Conservation (phyloP, 2,329 filamentous ascomycete genomes). For the Cordyceps tenuipes region DNA sequence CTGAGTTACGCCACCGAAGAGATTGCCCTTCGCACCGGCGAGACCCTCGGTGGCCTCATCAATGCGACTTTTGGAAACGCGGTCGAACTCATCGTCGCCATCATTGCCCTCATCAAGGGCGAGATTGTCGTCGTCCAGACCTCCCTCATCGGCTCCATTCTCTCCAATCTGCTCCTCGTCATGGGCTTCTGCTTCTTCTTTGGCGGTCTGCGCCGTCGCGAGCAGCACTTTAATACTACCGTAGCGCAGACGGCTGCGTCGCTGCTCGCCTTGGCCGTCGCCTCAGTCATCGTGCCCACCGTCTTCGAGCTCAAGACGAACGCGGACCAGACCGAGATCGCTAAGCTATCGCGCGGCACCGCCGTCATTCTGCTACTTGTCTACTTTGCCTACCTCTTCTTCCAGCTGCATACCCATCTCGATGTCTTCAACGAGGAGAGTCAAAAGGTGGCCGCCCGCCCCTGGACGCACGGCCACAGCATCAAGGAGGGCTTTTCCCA, state of each 20-base stretch:
- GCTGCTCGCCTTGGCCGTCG: conserved; percentile 69
- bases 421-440: conserved; percentile 72
- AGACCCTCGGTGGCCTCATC: conserved; percentile 78
- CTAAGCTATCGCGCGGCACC: conserved; percentile 61
- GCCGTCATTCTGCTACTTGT: conserved; percentile 74
- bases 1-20: conserved; percentile 87
- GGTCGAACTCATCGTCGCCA: conserved; percentile 79
- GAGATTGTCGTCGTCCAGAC: conserved; percentile 85
- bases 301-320: conserved; percentile 58
- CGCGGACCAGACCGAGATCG: conserved; percentile 41
- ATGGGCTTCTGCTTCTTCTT: conserved; percentile 91
- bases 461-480: conserved; percentile 30
- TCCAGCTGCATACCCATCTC: conserved; percentile 82
- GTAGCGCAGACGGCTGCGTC: conserved; percentile 86
- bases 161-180: conserved; percentile 83
- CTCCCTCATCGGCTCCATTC: conserved; percentile 81
- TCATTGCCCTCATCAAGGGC: conserved; percentile 67
- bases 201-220: conserved; percentile 66
- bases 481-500: conserved; percentile 32
- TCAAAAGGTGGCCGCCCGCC: conserved; percentile 62
- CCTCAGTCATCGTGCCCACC: conserved; percentile 79
- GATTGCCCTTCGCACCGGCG: conserved; percentile 71
- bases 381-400: conserved; percentile 77
- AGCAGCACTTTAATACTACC: conserved; percentile 87
- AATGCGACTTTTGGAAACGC: conserved; percentile 93